Base-by-base conservation (phyloP, 2,329 filamentous ascomycete genomes). In the Hypoxylon sp. region DNA sequence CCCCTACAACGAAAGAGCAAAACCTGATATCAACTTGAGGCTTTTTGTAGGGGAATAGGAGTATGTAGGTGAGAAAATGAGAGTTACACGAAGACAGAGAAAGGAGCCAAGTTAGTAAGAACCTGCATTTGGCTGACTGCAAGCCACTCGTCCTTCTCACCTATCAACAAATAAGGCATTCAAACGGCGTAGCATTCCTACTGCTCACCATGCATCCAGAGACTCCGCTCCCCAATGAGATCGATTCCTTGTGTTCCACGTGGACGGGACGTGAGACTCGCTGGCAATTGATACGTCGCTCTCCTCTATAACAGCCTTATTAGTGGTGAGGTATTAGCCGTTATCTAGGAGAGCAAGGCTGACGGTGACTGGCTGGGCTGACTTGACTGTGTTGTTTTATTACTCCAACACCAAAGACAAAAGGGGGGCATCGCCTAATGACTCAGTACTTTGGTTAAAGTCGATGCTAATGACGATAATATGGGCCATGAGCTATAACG, bases 261-360 rank as follows among this genome's bases (percentile, higher is more conserved):
- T 71, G 68, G 65, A 53, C 39, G 39, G 55, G 35, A 66, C 33
- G 55, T 57, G 62, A 58, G 44, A 63, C 24, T 33, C 60, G 42
- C 52, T 37, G 42, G 42, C 47, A 56, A 47, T 54, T 42, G 31
- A 62, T 58, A 58, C 44, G 33, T 53, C 17, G 35, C 31, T 29
- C 39, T 24, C 17, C 19, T 60, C 26, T 14, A 50, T 63, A 55
- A 33, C n/a, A 59, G 31, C 51, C 50, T 52, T 61, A 33, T 53
- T 42, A 58, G 56, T 67, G 62, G 57, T 46, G 37, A 54, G 44
- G 9, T 33, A 50, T 33, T 46, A 46, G 62, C 51, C 54, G 44
- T 64, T 65, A 58, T 62, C 51, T 63, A 31, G 26, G 19, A 66
- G 46, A 58, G 42, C 63, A 29, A 71, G 69, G 66, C 66, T 68